These are phyloP conservation scores for Cytospora paraplurivora DNA, from an alignment of 2,329 filamentous ascomycete species.

Conservation along the genomic window DNA sequence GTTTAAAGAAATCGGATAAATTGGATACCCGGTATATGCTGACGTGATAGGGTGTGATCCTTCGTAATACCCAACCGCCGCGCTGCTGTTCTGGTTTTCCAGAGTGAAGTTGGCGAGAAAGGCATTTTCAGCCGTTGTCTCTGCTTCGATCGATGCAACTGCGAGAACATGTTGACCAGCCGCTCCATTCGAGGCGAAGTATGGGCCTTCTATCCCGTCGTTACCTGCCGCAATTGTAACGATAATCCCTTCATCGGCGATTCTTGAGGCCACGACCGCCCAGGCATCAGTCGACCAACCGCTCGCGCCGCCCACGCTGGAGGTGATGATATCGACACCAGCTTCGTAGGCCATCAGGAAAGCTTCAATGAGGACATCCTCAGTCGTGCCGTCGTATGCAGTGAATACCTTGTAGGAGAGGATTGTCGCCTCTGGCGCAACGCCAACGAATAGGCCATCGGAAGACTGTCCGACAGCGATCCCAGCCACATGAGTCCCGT, in stretches of 20 bases:
- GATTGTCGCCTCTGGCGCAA: slow-evolving; percentile 27
- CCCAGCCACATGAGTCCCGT: slow-evolving; percentile 42
- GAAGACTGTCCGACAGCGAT: slow-evolving; percentile 33
- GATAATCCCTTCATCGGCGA: slow-evolving; percentile 23
- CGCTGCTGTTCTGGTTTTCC: slow-evolving; percentile 9
- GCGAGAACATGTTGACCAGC: slow-evolving; percentile 19
- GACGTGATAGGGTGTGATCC: slow-evolving; percentile 14
- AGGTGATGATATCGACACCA: slow-evolving; percentile 27
- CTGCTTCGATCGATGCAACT: slow-evolving; percentile 16
- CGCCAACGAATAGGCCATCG: slow-evolving; percentile 21
- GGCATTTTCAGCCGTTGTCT: slow-evolving; percentile 6
- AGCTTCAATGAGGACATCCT: slow-evolving; percentile 27
- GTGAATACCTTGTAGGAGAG: slow-evolving; percentile 27
- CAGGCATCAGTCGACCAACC: slow-evolving; percentile 26
- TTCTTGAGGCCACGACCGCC: slow-evolving; percentile 27
- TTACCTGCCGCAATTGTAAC: slow-evolving; percentile 26
- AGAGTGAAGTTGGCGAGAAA: slow-evolving; percentile 4
- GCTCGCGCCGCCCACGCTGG: slow-evolving; percentile 19
- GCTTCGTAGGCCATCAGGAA: slow-evolving; percentile 27
- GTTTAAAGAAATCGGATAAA: slow-evolving; percentile 29
- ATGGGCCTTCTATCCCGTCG: slow-evolving; percentile 16
- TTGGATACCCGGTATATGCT: slow-evolving; percentile 22
- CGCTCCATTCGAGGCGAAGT: slow-evolving; percentile 18
- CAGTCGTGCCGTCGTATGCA: slow-evolving; percentile 20
- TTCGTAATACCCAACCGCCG: slow-evolving; percentile 13